These are phyloP conservation scores for Falciphora oryzae DNA, from an alignment of 2,329 filamentous ascomycete species.

Conservation along the genomic window DNA sequence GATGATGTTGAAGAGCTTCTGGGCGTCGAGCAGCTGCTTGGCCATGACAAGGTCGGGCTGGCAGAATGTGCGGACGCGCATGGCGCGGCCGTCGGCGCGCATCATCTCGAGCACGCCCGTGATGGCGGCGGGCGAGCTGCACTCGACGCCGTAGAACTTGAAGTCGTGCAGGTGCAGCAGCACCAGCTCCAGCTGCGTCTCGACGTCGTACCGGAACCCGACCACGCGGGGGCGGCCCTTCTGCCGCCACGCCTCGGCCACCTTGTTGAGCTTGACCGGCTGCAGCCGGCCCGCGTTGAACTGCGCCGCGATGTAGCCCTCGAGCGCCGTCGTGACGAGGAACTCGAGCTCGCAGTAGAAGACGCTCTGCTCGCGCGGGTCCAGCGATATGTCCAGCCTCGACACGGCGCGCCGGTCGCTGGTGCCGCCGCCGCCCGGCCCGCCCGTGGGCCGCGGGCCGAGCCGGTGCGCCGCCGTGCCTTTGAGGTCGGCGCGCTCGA, in stretches of 20 bases:
- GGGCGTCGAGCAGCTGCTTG: constrained; percentile 50
- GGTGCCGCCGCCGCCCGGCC: neutral
- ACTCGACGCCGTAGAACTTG: constrained; percentile 45
- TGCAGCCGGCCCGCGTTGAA: constrained; percentile 50
- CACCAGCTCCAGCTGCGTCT: constrained; percentile 54
- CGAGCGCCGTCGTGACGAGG: constrained; percentile 43
- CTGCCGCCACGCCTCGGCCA: constrained; percentile 45
- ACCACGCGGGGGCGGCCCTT: constrained; percentile 49
- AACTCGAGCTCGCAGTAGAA: constrained; percentile 56
- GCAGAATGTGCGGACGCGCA: constrained; percentile 51
- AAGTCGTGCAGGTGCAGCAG: constrained; percentile 45
- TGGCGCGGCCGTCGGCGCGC: constrained; percentile 44
- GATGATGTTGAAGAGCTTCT: constrained; percentile 44
- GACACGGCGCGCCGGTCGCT: constrained; percentile 14
- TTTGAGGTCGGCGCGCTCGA: constrained; percentile 24
- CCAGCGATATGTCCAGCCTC: constrained; percentile 42
- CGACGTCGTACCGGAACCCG: constrained; percentile 53
- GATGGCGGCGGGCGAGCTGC: constrained; percentile 37
- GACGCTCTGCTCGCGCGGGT: constrained; percentile 51
- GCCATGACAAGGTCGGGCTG: constrained; percentile 53
- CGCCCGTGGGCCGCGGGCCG: neutral
- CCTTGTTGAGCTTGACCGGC: constrained; percentile 42
- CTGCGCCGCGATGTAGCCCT: constrained; percentile 46
- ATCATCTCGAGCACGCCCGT: constrained; percentile 44
- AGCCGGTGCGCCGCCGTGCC: constrained; percentile 4